A percentile compares a stretch with the other conserved stretches of the same genome.
Conservation (phyloP, 2,329 filamentous ascomycete genomes). For the Pochonia chlamydosporia region DNA sequence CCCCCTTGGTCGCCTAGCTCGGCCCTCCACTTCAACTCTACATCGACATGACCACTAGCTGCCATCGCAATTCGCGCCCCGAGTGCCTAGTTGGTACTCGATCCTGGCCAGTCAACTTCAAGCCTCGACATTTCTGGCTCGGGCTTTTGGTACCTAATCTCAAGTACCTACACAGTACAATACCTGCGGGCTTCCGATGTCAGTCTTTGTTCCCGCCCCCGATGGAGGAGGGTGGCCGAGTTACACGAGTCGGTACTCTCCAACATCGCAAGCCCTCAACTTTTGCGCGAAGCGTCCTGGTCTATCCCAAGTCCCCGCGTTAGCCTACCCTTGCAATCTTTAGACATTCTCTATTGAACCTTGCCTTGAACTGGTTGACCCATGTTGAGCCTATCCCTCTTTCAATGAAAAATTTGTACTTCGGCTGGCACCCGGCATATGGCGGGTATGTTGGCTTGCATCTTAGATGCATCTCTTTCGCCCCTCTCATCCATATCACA, state of each 20-base stretch:
- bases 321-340: background rate
- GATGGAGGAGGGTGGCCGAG: background rate
- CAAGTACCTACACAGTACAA: background rate
- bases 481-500: constrained; percentile 1
- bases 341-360: background rate
- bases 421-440: background rate
- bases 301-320: background rate
- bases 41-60: background rate
- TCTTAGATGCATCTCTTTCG: constrained; percentile 4
- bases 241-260: background rate
- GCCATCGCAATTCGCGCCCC: background rate
- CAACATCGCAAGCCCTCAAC: background rate
- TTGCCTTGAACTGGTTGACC: background rate
- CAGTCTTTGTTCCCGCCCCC: background rate
- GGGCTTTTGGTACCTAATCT: background rate
- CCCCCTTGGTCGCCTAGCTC: constrained; percentile 1
- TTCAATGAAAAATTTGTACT: background rate
- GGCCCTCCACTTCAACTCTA: background rate
- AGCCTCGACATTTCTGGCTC: background rate
- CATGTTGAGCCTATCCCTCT: background rate
- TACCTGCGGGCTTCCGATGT: background rate
- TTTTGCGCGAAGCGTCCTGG: background rate
- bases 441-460: constrained; percentile 1
- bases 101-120: background rate
- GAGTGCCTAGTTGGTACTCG: background rate